Conservation (phyloP, 352 stramenopile species). For the Aphanomyces stellatus region DNA sequence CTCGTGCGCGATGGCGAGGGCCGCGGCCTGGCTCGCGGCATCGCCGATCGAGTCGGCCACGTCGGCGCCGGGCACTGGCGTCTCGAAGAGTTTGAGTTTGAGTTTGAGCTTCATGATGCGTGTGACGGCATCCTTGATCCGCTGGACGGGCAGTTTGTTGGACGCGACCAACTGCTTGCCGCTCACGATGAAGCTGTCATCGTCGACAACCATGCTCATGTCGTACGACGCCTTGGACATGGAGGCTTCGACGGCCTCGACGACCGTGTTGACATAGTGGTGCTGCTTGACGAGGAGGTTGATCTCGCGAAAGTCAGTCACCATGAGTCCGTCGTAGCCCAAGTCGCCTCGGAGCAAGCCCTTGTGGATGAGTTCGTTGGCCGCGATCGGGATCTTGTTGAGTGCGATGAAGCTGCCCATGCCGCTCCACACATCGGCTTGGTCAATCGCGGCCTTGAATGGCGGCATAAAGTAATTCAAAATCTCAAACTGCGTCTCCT, state of each 20-base stretch:
- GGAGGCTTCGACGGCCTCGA: slow-evolving; percentile 34
- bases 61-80: slow-evolving; percentile 37
- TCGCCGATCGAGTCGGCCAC: slow-evolving; percentile 41
- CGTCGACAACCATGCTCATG: slow-evolving; percentile 65
- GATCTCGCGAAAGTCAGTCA: slow-evolving; percentile 83
- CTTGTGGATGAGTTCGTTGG: neutral
- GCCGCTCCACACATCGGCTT: slow-evolving; percentile 35
- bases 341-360: slow-evolving; percentile 46
- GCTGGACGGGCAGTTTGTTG: slow-evolving; percentile 25
- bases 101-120: slow-evolving; percentile 71
- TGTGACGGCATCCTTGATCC: slow-evolving; percentile 45
- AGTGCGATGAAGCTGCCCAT: neutral
- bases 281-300: slow-evolving; percentile 58
- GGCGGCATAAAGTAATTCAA: slow-evolving; percentile 66
- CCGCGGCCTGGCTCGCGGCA: slow-evolving; percentile 37
- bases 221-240: slow-evolving; percentile 60
- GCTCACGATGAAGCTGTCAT: slow-evolving; percentile 25
- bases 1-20: slow-evolving; percentile 64
- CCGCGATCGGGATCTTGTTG: neutral
- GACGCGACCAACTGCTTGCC: slow-evolving; percentile 21
- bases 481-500: slow-evolving; percentile 55
- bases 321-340: slow-evolving; percentile 56
- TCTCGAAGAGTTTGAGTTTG: slow-evolving; percentile 60
- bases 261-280: slow-evolving; percentile 27
- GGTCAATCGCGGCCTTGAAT: slow-evolving; percentile 57